Conservation (phyloP, 1,284 basidiomycete species). For the Puccinia hordei region DNA sequence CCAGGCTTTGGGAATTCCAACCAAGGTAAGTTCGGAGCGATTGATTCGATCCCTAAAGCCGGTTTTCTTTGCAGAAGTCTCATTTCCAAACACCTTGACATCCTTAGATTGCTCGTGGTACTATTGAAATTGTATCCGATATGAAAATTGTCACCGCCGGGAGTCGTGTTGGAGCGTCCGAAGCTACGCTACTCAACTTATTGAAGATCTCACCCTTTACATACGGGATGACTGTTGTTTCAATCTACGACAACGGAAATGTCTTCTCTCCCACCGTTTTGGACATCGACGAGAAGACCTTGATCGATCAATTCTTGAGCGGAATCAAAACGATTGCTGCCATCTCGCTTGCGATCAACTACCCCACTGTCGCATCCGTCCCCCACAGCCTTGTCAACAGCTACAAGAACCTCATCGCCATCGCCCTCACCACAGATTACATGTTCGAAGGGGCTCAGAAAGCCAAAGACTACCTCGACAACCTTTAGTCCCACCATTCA, state of each 20-base stretch:
- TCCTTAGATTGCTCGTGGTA: constrained; percentile 87
- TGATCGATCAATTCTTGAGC: constrained; percentile 84
- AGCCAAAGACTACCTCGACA: constrained; percentile 50
- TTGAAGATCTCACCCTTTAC: constrained; percentile 74
- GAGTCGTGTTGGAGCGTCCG: constrained; percentile 81
- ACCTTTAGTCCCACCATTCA: constrained; percentile 40
- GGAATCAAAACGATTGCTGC: constrained; percentile 94
- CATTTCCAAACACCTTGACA: background rate
- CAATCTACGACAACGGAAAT: constrained; percentile 86
- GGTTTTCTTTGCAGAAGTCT: background rate
- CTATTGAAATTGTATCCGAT: constrained; percentile 98
- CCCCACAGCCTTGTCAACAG: constrained; percentile 94
- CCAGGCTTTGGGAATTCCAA: constrained; percentile 99
- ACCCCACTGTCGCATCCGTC: constrained; percentile 93
- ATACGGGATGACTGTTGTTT: constrained; percentile 92
- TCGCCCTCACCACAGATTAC: constrained; percentile 91
- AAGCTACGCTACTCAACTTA: constrained; percentile 99
- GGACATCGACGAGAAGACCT: constrained; percentile 86
- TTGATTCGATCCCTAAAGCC: background rate
- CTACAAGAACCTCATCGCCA: constrained; percentile 95
- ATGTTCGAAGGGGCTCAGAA: constrained; percentile 79
- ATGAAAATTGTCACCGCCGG: constrained; percentile 92
- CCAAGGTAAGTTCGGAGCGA: constrained; percentile 65
- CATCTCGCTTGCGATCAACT: constrained; percentile 90
- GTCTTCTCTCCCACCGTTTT: constrained; percentile 79